Evolutionary conservation across 2,329 filamentous ascomycete species (phyloP).

Genomic region (Pseudonectria buxi): DNA sequence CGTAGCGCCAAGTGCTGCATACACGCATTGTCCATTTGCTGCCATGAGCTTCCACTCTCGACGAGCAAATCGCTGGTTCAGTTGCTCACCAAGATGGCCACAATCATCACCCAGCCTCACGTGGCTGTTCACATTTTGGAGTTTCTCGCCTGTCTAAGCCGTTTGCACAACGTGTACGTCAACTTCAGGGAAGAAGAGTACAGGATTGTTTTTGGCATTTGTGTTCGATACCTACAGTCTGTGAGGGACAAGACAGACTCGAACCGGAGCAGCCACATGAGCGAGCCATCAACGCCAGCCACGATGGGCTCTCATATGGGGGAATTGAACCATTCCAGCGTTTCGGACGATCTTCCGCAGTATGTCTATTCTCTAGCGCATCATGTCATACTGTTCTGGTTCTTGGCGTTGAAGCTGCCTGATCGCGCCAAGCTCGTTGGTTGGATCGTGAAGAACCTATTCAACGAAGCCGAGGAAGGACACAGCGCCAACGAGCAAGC

Average conservation of each 20-base stretch:
- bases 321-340: constrained; percentile 19
- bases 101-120: constrained; percentile 88
- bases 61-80: constrained; percentile 79
- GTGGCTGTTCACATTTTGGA: constrained; percentile 93
- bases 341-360: constrained; percentile 71
- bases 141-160: constrained; percentile 83
- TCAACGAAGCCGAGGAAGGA: constrained; percentile 65
- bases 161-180: constrained; percentile 75
- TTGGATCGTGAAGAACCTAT: constrained; percentile 85
- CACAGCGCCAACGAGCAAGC: constrained; percentile 85
- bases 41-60: constrained; percentile 84
- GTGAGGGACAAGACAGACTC: constrained; percentile 60
- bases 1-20: constrained; percentile 88
- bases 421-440: constrained; percentile 79
- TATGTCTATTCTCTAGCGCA: constrained; percentile 93
- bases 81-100: constrained; percentile 87
- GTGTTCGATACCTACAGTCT: constrained; percentile 86
- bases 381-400: constrained; percentile 96
- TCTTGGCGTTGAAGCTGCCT: constrained; percentile 76
- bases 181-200: constrained; percentile 91
- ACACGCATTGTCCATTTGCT: constrained; percentile 89
- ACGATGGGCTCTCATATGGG: constrained; percentile 9
- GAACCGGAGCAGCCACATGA: constrained; percentile 38
- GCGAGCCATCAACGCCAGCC: constrained; percentile 33
- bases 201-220: constrained; percentile 90